phyloP scores from a whole-genome alignment of 768 basidiomycete species.

The Lyophyllum decastes region DNA sequence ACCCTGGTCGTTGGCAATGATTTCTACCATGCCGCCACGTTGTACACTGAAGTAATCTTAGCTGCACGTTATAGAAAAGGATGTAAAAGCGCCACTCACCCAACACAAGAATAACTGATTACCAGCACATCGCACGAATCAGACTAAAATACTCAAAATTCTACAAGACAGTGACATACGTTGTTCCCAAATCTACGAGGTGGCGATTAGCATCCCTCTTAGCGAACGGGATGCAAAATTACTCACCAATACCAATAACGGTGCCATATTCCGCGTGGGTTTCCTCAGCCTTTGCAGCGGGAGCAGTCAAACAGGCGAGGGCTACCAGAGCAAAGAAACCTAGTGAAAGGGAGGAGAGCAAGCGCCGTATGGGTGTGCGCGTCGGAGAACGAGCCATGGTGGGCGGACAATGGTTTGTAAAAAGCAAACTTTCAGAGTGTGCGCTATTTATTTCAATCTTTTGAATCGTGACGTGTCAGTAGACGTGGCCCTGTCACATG shows the following conservation, averaged over 20 bases:
- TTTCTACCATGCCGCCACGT: slow-evolving; percentile 84
- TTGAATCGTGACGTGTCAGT: slow-evolving; percentile 38
- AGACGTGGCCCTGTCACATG: slow-evolving; percentile 42
- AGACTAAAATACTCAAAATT: slow-evolving; percentile 13
- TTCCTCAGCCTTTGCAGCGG: slow-evolving; percentile 65
- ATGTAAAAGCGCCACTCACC: slow-evolving; percentile 48
- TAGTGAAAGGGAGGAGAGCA: slow-evolving; percentile 62
- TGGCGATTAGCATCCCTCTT: slow-evolving; percentile 2
- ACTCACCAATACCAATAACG: slow-evolving; percentile 89
- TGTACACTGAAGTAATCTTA: slow-evolving; percentile 56
- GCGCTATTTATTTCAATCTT: slow-evolving; percentile 29
- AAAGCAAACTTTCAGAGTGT: slow-evolving; percentile 16
- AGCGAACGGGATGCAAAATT: not conserved
- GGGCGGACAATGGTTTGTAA: slow-evolving; percentile 30
- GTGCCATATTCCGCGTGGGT: slow-evolving; percentile 80
- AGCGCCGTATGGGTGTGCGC: slow-evolving; percentile 56
- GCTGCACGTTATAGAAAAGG: not conserved
- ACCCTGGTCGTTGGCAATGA: slow-evolving; percentile 88
- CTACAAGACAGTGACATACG: slow-evolving; percentile 42
- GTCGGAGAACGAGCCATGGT: slow-evolving; percentile 53
- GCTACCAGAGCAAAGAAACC: slow-evolving; percentile 66
- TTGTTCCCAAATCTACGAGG: slow-evolving; percentile 83
- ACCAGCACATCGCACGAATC: slow-evolving; percentile 23
- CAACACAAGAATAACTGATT: slow-evolving; percentile 90
- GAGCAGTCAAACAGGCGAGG: slow-evolving; percentile 70